Percentiles rank a stretch among this genome's conserved stretches.
Conservation (phyloP, 2,329 filamentous ascomycete genomes). For the Sclerotinia nivalis region DNA sequence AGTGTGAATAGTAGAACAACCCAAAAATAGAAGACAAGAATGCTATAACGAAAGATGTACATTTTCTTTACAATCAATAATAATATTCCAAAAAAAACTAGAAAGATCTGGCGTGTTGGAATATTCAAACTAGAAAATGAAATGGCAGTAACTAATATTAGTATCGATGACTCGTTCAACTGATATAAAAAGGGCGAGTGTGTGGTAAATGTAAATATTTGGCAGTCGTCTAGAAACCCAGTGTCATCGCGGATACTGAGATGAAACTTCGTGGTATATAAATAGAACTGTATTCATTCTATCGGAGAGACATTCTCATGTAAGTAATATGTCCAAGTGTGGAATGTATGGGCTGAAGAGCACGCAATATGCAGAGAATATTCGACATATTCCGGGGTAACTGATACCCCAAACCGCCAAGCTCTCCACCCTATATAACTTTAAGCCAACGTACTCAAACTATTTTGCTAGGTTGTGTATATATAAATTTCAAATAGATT, state of each 20-base stretch:
- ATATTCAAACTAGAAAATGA: not conserved
- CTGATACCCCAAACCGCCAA: not conserved
- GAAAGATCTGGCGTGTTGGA: not conserved
- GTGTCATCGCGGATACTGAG: too few species aligned
- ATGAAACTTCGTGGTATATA: not conserved
- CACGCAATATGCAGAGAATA: slow-evolving; percentile 19
- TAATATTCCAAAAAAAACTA: not conserved
- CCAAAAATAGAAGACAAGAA: not conserved
- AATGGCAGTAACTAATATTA: not conserved
- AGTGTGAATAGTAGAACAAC: not conserved
- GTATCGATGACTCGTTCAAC: not conserved
- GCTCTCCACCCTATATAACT: not conserved
- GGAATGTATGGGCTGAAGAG: not conserved
- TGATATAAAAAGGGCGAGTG: not conserved
- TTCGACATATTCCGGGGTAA: slow-evolving; percentile 13
- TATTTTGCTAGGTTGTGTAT: not conserved
- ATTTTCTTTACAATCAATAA: not conserved
- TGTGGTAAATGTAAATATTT: not conserved
- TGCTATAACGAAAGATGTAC: not conserved
- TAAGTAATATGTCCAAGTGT: not conserved
- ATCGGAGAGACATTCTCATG: not conserved
- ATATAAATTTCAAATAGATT: not conserved
- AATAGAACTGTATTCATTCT: not conserved
- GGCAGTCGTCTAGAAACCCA: not conserved
- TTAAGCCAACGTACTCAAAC: not conserved